Evolutionary conservation across 331 rosid genomes (phyloP), one percentile per base, ranked within the genome.

Genomic region (Malus hybrid): DNA sequence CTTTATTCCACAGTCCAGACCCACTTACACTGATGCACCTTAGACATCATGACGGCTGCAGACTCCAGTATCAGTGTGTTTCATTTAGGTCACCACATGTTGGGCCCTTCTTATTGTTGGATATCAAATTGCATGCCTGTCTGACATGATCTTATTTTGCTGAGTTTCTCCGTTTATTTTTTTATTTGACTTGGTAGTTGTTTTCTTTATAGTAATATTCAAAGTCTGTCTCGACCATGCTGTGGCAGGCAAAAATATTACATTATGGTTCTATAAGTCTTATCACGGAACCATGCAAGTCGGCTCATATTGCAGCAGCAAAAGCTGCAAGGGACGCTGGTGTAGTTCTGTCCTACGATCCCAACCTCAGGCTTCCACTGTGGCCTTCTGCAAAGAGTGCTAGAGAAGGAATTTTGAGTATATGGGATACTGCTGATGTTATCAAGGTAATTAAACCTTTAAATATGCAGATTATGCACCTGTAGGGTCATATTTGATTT

Each of bases 201-300:
- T 59, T 39, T 56, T 76, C 32, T 20, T 70, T 52, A 10, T 76
- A 81, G 80, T 62, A 76, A 59, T n/a, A 6, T 29, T 59, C 29
- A 24, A 60, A 20, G 31, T 31, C 59, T 79, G 69, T 60, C 69
- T 67, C 77, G 67, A 71, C 24, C 68, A 4, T 62, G 64, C 27
- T 42, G 33, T 83, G 85, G 80, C 88, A 94, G 99, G 97, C 99
- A 75, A 90, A 88, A 81, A 87, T 94, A 36, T 88, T 94, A 71
- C 97, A 94, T 74, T 90, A 91, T 78, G 97, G 98, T 69, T 91
- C 98, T 22, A 90, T 94, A 74, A 94, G 98, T 86, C 98, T 94
- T 31, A 94, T 94, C 75, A 90, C 96, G 33, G 96, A 94, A 76
- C 99, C 99, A 22, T 91, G 99, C 90, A 94, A 90, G 82, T 91